Evolutionary conservation across 345 rosid genomes (phyloP), one percentile per base, ranked within the genome.

Genomic region (Cardamine occulta): DNA sequence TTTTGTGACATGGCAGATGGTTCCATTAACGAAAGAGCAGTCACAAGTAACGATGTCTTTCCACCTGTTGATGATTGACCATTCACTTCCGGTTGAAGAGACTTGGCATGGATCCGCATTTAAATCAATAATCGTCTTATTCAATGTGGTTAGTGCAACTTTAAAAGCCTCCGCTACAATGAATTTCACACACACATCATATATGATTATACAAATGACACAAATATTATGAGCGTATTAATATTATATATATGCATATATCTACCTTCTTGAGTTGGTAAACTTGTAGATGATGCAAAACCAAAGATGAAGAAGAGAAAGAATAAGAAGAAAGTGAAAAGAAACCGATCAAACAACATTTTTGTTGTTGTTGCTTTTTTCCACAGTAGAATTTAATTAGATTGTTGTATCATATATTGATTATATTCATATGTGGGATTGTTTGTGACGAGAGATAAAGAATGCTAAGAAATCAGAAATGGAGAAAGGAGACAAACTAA

Each of bases 161-260:
- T 56, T 69, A 11, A 69, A 69, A 44, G 74, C 64, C 44, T 56
- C 64, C 14, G 4, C 74, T 69, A 42, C 65, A 69, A 28, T 17
- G 0, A 26, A 44, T 14, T 5, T 24, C 37, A 40, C 13, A 55
- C 18, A 68, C 60, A 34, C 13, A 56, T 55, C 40, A 39, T 24
- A 39, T 24, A 68, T 10, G 1, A 15, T 1, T 28, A 21, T 40
- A 55, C 28, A 51, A 19, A 34, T 7, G 32, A 66, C 18, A 11
- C 21, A 8, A 54, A 26, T 1, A 54, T 6, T 12, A 24, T 24
- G 7, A 13, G 9, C 59, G 2, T 26, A 54, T 24, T 54, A 54
- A 0, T 54, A 54, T 24, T 54, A 54, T 24, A 24, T 24, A 24
- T 6, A 21, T 21, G 56, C 29, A 11, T 66, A 49, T 66, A 6